Evolutionary conservation across 2,329 filamentous ascomycete species (phyloP).

Genomic region (Exophiala sp.): DNA sequence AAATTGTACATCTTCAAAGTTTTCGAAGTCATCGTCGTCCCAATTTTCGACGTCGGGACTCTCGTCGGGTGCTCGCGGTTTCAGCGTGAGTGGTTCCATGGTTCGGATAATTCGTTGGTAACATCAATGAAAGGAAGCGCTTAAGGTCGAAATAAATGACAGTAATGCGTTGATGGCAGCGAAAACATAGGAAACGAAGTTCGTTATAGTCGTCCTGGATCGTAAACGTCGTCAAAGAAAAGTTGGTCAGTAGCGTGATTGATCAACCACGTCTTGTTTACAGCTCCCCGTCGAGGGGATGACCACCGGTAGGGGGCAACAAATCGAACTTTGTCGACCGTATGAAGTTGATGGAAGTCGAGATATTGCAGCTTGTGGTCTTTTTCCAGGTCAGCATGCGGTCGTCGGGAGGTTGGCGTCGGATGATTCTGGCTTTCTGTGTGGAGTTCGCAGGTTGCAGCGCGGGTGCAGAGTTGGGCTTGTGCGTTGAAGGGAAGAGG

Average conservation of each 20-base stretch:
- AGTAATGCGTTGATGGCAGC: slow-evolving; percentile 5
- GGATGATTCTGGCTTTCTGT: slow-evolving; percentile 13
- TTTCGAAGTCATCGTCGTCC: slow-evolving; percentile 51
- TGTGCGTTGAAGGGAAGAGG: neutral
- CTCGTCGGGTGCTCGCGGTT: slow-evolving; percentile 34
- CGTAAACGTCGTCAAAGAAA: slow-evolving; percentile 17
- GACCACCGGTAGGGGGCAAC: slow-evolving; percentile 17
- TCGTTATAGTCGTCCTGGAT: slow-evolving; percentile 14
- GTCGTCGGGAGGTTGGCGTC: slow-evolving; percentile 18
- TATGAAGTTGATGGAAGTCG: slow-evolving; percentile 6
- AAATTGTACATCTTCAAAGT: slow-evolving; percentile 45
- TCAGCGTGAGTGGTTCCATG: slow-evolving; percentile 40
- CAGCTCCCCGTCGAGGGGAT: slow-evolving; percentile 17
- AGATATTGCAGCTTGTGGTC: slow-evolving; percentile 5
- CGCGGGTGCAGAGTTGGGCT: neutral
- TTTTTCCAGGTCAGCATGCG: slow-evolving; percentile 18
- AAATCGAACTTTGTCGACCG: slow-evolving; percentile 13
- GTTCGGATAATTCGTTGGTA: slow-evolving; percentile 9
- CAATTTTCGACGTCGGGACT: slow-evolving; percentile 45
- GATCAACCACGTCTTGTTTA: slow-evolving; percentile 12
- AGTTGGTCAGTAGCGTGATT: slow-evolving; percentile 6
- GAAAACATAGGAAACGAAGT: slow-evolving; percentile 3
- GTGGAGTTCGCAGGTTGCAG: slow-evolving; percentile 12
- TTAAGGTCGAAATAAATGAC: slow-evolving; percentile 5
- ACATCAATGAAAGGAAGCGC: neutral